phyloP scores from a whole-genome alignment of 2,329 filamentous ascomycete genomes.

The Drechslerella dactyloides region DNA sequence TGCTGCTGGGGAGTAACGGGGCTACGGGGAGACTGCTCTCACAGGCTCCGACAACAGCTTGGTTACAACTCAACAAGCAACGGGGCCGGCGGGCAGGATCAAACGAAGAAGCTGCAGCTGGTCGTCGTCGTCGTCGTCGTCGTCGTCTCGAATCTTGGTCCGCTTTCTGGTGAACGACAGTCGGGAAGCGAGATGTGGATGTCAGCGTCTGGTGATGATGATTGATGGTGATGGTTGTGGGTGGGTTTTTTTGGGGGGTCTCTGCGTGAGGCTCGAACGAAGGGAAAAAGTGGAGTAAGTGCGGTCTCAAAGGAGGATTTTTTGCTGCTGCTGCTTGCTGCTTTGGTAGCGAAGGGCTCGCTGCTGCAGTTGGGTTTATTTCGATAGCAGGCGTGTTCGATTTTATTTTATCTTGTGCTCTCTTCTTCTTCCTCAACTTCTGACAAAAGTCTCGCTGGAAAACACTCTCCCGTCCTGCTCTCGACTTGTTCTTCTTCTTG shows the following conservation, averaged over 20 bases:
- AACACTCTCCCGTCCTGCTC: not conserved
- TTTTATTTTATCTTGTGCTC: slow-evolving; percentile 1
- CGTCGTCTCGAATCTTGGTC: not conserved
- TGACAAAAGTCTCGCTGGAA: too few relatives aligned
- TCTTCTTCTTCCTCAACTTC: not conserved
- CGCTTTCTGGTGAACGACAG: not conserved
- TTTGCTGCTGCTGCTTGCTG: not conserved
- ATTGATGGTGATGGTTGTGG: not conserved
- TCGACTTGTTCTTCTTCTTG: not conserved
- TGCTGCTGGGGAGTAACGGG: slow-evolving; percentile 54
- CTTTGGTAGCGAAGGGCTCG: slow-evolving; percentile 27
- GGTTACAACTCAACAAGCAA: slow-evolving; percentile 4
- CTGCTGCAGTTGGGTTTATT: not conserved
- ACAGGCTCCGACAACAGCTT: slow-evolving; percentile 14
- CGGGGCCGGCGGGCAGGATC: not conserved
- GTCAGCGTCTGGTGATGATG: too few relatives aligned
- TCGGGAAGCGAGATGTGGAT: not conserved
- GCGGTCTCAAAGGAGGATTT: slow-evolving; percentile 9
- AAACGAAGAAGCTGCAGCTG: not conserved
- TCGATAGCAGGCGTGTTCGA: not conserved
- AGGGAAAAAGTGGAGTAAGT: slow-evolving; percentile 27
- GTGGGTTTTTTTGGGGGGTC: not conserved
- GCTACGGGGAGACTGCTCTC: slow-evolving; percentile 6
- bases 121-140: not conserved
- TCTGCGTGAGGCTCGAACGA: slow-evolving; percentile 31